These are phyloP conservation scores for Capsicum pubescens DNA, from an alignment of 257 asterid genomes.

Conservation along the genomic window DNA sequence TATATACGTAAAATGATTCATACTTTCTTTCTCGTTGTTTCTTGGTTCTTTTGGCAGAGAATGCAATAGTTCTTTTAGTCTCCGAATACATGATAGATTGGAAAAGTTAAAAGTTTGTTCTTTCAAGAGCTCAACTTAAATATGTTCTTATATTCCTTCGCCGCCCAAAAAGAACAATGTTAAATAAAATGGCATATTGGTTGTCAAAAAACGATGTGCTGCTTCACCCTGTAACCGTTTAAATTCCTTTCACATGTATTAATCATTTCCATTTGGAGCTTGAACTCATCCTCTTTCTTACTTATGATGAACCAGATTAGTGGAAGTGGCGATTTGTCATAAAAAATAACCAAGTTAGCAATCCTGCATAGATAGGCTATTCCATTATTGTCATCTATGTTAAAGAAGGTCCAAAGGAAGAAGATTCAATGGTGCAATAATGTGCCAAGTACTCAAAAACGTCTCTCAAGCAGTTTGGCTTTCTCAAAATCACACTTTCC, in stretches of 20 bases:
- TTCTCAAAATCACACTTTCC: conserved; percentile 20
- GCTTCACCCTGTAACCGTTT: conserved; percentile 1
- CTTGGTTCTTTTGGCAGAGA: background rate
- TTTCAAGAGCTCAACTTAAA: conserved; percentile 10
- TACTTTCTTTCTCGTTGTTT: background rate
- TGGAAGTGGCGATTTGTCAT: background rate
- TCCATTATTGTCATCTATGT: background rate
- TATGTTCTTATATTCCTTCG: background rate
- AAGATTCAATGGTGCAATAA: conserved; percentile 1
- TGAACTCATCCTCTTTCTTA: background rate
- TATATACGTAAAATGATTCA: background rate
- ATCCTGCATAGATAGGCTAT: conserved; percentile 8
- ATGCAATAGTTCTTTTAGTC: background rate
- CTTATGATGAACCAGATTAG: background rate
- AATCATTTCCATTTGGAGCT: conserved; percentile 1
- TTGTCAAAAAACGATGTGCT: background rate
- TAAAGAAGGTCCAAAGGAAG: background rate
- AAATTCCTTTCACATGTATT: conserved; percentile 23
- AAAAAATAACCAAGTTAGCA: background rate
- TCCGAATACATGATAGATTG: conserved; percentile 5
- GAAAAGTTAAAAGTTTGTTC: conserved; percentile 12
- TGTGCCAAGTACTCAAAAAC: background rate
- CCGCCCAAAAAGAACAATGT: background rate
- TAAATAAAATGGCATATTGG: conserved; percentile 10
- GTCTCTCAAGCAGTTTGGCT: background rate